A percentile compares a stretch with the other conserved stretches of the same genome.
Conservation (phyloP, 306 rosid species). For the Inga oerstediana region DNA sequence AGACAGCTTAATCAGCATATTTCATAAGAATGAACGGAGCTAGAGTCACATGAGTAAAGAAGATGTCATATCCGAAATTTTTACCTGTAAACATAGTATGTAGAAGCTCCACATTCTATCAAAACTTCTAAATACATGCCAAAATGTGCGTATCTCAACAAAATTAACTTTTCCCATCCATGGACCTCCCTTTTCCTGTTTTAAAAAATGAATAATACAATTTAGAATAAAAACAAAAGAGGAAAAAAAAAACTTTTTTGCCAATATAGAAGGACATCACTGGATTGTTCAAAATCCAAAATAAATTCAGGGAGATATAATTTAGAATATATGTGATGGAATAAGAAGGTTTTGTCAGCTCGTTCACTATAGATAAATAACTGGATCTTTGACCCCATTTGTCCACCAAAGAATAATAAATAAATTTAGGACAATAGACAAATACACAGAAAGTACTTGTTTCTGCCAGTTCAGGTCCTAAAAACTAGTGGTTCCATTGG, state of each 20-base stretch:
- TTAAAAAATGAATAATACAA: conserved; percentile 29
- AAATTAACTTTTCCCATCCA: conserved; percentile 89
- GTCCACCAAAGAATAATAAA: neutral
- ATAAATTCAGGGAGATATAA: conserved; percentile 20
- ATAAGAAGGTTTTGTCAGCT: conserved; percentile 4
- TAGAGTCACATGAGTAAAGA: conserved; percentile 23
- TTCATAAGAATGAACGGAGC: conserved; percentile 31
- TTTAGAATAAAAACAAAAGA: conserved; percentile 24
- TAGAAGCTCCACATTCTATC: conserved; percentile 98
- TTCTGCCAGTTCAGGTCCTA: neutral
- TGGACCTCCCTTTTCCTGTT: conserved; percentile 56
- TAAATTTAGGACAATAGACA: neutral
- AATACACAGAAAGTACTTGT: conserved; percentile 2
- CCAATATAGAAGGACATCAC: conserved; percentile 21
- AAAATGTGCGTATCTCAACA: conserved; percentile 92
- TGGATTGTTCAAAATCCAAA: conserved; percentile 7
- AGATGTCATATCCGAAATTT: conserved; percentile 23
- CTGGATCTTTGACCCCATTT: neutral
- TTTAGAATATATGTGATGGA: neutral
- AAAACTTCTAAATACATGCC: conserved; percentile 94
- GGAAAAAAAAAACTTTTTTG: neutral
- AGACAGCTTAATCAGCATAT: conserved; percentile 37
- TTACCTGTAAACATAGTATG: conserved; percentile 87
- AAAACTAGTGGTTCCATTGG: conserved; percentile 12
- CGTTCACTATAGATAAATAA: neutral